These are phyloP conservation scores for Kodamaea arcana DNA, from an alignment of 1,139 yeast genomes.

Conservation along the genomic window DNA sequence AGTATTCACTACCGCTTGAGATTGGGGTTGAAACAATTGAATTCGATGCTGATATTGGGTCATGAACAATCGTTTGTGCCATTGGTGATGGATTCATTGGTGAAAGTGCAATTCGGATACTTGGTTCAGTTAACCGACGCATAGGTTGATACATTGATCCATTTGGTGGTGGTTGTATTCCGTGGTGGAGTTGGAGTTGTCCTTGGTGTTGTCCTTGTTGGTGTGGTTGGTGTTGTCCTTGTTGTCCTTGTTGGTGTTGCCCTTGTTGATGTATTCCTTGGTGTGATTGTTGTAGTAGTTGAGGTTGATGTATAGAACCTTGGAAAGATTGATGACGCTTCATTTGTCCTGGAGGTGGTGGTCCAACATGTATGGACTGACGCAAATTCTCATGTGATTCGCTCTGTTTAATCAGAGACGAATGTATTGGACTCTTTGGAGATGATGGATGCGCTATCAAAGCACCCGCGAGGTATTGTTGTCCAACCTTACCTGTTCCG, in stretches of 20 bases:
- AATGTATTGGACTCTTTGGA: slow-evolving; percentile 9
- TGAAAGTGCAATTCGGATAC: slow-evolving; percentile 4
- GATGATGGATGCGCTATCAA: slow-evolving; percentile 3
- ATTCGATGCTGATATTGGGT: slow-evolving; percentile 1
- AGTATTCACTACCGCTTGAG: slow-evolving; percentile 2
- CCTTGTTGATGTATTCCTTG: not conserved
- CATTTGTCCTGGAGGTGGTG: not conserved
- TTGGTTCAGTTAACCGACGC: slow-evolving; percentile 18
- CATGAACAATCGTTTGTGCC: slow-evolving; percentile 5
- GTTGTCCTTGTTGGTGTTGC: not conserved
- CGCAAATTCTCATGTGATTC: too few species aligned
- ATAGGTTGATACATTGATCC: not conserved
- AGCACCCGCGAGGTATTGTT: not conserved
- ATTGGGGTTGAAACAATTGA: slow-evolving; percentile 3
- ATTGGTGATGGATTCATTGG: slow-evolving; percentile 2
- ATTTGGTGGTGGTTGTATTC: not conserved
- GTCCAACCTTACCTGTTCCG: slow-evolving; percentile 9
- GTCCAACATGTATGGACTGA: not conserved
- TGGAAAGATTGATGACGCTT: not conserved
- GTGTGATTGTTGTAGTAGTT: not conserved
- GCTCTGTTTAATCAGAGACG: too few species aligned
- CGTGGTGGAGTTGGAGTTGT: too few species aligned
- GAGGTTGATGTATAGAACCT: not conserved
- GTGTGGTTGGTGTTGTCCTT: not conserved
- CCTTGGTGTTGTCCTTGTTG: too few species aligned